Base-by-base conservation (phyloP, 1,284 basidiomycete genomes). In the Sporisorium scitamineum region DNA sequence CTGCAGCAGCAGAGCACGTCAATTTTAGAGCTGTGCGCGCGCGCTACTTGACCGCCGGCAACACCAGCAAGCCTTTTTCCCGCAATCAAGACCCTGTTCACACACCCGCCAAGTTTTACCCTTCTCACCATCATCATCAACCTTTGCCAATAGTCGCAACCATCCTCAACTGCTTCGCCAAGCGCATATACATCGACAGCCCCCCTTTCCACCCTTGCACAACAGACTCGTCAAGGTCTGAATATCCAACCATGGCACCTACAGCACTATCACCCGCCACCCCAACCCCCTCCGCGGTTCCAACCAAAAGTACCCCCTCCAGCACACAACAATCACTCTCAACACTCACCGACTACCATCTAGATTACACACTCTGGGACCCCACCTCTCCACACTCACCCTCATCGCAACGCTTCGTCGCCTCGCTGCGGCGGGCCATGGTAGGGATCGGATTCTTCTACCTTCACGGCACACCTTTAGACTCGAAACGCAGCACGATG, bases 371-470 rank as follows among this genome's bases (percentile, higher is more conserved):
- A 0, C 65, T 68, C 16, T 76, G 74, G 74, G 22, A 70, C 0
- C 53, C 70, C 2, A 3, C 54, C 26, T 20, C 51, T 2, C 70
- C 66, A 0, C 44, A 37, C 24, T 69, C 65, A 1, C 26, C 42
- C 18, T 54, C 60, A 1, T 72, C 70, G 0, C 66, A 47, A 3
- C 61, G 47, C 16, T 80, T 80, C 57, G 60, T 79, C 52, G 32
- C 63, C 18, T 54, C 61, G 0, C 73, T 81, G 6, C 69, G 78
- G 18, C 32, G 45, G 3, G 67, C 72, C 44, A 72, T 78, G 67
- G 67, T 76, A 3, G 80, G 78, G 5, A 60, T 78, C 18, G 80
- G 80, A 27, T 80, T 82, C 70, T 82, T 82, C 59, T 79, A 80
- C 59, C 76, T 82, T 16, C 63, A 65, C 55, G 54, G 65, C 56